Conservation (phyloP, 805 yeast species). For the Barnettozyma californica region DNA sequence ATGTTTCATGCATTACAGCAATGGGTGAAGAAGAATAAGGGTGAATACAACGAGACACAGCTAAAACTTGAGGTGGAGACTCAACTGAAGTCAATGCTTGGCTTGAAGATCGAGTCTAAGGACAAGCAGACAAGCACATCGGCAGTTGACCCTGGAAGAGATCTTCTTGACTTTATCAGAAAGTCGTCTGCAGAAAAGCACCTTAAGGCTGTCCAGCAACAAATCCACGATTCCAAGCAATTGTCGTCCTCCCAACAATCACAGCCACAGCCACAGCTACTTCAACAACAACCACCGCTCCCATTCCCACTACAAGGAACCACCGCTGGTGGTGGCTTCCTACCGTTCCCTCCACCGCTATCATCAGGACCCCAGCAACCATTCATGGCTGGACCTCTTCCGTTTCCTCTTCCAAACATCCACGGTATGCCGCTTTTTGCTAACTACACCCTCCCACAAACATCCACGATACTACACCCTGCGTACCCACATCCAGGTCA, state of each 20-base stretch:
- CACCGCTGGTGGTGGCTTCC: neutral
- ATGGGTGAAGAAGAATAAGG: conserved; percentile 53
- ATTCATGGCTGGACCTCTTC: neutral
- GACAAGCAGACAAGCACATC: conserved; percentile 30
- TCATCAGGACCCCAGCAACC: neutral
- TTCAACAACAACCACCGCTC: conserved; percentile 2
- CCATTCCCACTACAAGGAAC: conserved; percentile 8
- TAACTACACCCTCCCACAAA: conserved; percentile 10
- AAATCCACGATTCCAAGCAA: conserved; percentile 9
- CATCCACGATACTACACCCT: neutral
- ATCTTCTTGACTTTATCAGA: conserved; percentile 57
- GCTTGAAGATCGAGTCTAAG: conserved; percentile 38
- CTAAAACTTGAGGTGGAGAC: conserved; percentile 59
- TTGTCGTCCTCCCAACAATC: conserved; percentile 2
- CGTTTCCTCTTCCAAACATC: neutral
- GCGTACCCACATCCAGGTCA: conserved; percentile 10
- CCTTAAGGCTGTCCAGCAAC: conserved; percentile 13
- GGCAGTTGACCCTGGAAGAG: conserved; percentile 68
- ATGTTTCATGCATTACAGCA: conserved; percentile 38
- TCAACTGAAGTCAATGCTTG: conserved; percentile 59
- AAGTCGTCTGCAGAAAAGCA: conserved; percentile 33
- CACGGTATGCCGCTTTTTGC: conserved; percentile 11
- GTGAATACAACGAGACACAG: conserved; percentile 46
- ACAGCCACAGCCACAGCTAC: conserved; percentile 4
- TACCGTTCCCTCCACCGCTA: neutral